Percentiles rank a stretch among this genome's conserved stretches.
Evolutionary conservation across 371 early-diverging fungal genomes (phyloP).

Genomic region (Mortierella polycephala): DNA sequence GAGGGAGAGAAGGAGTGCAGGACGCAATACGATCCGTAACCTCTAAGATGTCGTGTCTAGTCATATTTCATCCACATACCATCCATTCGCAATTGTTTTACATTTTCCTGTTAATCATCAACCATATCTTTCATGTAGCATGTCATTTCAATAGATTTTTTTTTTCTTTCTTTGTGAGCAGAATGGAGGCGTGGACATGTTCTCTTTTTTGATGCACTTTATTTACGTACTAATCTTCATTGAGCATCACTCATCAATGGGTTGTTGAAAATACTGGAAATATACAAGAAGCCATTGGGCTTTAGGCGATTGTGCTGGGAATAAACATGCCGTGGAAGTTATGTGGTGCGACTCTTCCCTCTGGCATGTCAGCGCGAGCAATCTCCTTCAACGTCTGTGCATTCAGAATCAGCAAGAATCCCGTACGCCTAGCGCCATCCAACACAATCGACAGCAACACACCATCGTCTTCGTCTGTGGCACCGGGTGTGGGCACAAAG

Average conservation of each 20-base stretch:
- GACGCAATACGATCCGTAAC: slow-evolving; percentile 53
- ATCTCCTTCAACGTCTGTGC: slow-evolving; percentile 64
- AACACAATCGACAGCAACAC: slow-evolving; percentile 65
- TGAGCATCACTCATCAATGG: too few relatives aligned
- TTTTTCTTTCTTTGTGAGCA: neutral
- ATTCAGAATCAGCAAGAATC: slow-evolving; percentile 66
- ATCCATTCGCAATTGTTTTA: neutral
- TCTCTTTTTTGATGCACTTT: too few relatives aligned
- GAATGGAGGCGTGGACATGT: neutral
- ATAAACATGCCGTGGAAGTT: slow-evolving; percentile 64
- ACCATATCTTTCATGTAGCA: neutral
- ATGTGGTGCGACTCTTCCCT: slow-evolving; percentile 58
- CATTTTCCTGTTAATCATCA: neutral
- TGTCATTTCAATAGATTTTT: slow-evolving; percentile 2
- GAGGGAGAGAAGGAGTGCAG: slow-evolving; percentile 54
- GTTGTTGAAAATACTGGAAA: too few relatives aligned
- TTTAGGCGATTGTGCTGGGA: slow-evolving; percentile 1
- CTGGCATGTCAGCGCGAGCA: slow-evolving; percentile 58
- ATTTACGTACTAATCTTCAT: too few relatives aligned
- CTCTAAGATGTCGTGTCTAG: slow-evolving; percentile 7
- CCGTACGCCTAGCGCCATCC: slow-evolving; percentile 55
- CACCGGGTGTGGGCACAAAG: slow-evolving; percentile 66
- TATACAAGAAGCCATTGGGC: neutral
- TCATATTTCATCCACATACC: neutral
- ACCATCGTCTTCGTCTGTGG: slow-evolving; percentile 68